Evolutionary conservation across 768 basidiomycete species (phyloP), one percentile per base, ranked within the genome.

Genomic region (Termitomyces sp.): DNA sequence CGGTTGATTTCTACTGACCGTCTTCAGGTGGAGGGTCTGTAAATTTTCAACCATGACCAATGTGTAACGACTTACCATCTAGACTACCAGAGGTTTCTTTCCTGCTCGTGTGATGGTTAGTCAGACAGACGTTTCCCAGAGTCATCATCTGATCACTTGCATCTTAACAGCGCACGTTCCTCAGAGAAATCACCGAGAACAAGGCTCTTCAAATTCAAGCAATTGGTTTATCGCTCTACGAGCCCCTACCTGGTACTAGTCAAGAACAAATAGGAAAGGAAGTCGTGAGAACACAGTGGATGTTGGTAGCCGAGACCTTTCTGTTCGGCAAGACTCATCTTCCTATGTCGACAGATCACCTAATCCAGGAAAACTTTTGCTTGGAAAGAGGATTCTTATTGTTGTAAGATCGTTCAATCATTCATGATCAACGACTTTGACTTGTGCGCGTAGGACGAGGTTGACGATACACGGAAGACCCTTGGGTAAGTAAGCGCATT

Each of bases 261-360:
- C 84, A 72, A 29, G 85, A 93, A 63, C 82, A 87, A 68, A 80
- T 94, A 51, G 91, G 91, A 49, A 80, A 76, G 58, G 87, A 97
- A 69, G 92, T 99, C 61, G 77, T 97, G 64, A 83, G 95, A 55
- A 99, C 95, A 16, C 97, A 99, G 72, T 99, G 97, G 97, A 76
- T 98, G 90, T 91, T 70, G 68, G 88, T 75, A n/a, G 20, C 55
- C 16, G 42, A 36, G 36, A 27, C 20, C 31, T 49, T 39, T 57
- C 41, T 47, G 51, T 44, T 51, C 39, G 36, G 24, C 43, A 57
- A 54, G 18, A 46, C 61, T 37, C 46, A 50, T 41, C 32, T 34
- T 44, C 48, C 32, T 39, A 18, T 53, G 24, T 60, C 24, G 7
- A 44, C 62, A 88, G 86, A 41, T 87, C 87, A 13, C 80, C 86